Base-by-base conservation (phyloP, 257 asterid genomes). In the Solanum paucissectum region DNA sequence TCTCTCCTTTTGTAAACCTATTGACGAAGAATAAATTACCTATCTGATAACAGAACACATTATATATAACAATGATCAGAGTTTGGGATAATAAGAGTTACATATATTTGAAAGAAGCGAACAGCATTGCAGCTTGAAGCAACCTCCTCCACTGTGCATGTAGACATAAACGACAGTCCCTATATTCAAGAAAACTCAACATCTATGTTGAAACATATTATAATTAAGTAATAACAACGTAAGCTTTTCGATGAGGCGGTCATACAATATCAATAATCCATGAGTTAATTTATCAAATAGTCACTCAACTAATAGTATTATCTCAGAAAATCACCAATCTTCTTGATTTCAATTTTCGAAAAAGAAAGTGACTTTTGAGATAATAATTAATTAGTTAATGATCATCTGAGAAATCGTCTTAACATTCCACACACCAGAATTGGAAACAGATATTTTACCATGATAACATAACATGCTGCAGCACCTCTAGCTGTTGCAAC, bases 401-500 rank as follows among this genome's bases (percentile, higher is more conserved):
- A 62, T 10, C 32, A 62, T 23, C 32, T 4, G 16, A 62, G 71
- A 62, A 62, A 62, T 9, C 16, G 1, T 62, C 29, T 62, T 62
- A 62, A 10, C 71, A 0, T 0, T 62, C 75, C 60, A 44, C 83
- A 73, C 85, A 36, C 60, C 64, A 49, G 4, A 25, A 74, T 4
- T 12, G 9, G 5, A 33, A 87, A 88, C 32, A 23, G n/a, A 38
- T 37, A 25, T 55, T 83, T 18, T 91, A 94, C 98, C 98, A 94
- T 93, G 72, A 93, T 94, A 64, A 91, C 89, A 85, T 92, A 29
- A 88, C 96, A 91, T 25, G 93, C 86, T 14, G 94, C 93, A 23
- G 95, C 93, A 83, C 93, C 95, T 91, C 90, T 92, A 32, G 98
- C 95, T 8, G 98, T 94, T 79, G 95, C 96, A 87, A 93, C 90